Percentiles rank a stretch among this genome's conserved stretches.
These are phyloP conservation scores for Thamnidium elegans DNA, from an alignment of 192 early-diverging fungal species.

Conservation along the genomic window DNA sequence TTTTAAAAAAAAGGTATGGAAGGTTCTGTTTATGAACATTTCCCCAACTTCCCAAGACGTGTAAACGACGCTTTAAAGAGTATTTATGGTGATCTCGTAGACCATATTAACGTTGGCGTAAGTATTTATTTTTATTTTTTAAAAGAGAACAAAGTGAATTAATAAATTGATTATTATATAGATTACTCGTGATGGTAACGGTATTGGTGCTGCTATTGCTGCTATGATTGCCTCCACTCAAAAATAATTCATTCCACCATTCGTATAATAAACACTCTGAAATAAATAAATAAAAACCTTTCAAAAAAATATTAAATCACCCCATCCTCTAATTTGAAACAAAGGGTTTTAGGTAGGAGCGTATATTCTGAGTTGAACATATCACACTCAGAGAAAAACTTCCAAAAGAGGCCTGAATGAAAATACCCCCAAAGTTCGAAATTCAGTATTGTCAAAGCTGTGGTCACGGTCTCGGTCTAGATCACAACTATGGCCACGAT, in stretches of 20 bases:
- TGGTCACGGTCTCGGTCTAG: too few species aligned
- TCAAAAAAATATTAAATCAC: not conserved
- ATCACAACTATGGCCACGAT: not conserved
- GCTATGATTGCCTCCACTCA: conserved; percentile 45
- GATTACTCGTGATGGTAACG: conserved; percentile 60
- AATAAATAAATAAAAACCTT: too few species aligned
- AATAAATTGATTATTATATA: not conserved
- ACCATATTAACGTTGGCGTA: conserved; percentile 34
- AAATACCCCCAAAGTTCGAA: too few species aligned
- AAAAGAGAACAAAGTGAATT: not conserved
- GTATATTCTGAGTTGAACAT: too few species aligned
- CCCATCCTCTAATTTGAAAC: not conserved
- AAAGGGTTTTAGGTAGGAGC: too few species aligned
- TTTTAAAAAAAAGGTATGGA: conserved; percentile 43
- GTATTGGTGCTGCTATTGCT: conserved; percentile 70
- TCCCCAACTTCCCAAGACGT: conserved; percentile 45
- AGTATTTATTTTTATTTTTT: conserved; percentile 14
- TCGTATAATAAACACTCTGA: too few species aligned
- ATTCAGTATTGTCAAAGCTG: not conserved
- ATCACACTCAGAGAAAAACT: too few species aligned
- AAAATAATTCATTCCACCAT: not conserved
- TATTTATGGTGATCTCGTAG: conserved; percentile 26
- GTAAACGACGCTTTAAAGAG: conserved; percentile 23
- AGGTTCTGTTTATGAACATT: conserved; percentile 65
- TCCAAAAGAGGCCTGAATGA: too few species aligned